Evolutionary conservation across 805 yeast species (phyloP).

Genomic region (Hanseniaspora hatyaiensis): DNA sequence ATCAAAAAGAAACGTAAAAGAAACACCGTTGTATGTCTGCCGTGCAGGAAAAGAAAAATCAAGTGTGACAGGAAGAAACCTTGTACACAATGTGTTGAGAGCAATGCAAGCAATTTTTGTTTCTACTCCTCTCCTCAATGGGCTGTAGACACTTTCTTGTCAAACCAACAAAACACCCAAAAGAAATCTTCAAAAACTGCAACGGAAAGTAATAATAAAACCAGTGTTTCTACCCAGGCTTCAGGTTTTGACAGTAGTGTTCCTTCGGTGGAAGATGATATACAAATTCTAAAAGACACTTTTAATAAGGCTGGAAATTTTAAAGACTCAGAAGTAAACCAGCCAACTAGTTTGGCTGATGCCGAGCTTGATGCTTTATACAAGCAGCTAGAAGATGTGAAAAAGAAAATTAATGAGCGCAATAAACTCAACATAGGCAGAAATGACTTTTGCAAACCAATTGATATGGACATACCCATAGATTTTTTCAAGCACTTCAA

Average conservation of each 20-base stretch:
- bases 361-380: not conserved
- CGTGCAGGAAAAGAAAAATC: slow-evolving; percentile 17
- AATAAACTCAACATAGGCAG: not conserved
- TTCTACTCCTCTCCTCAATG: slow-evolving; percentile 17
- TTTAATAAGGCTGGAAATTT: not conserved
- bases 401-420: not conserved
- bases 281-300: not conserved
- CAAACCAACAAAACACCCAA: not conserved
- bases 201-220: not conserved
- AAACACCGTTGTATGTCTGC: slow-evolving; percentile 16
- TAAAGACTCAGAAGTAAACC: not conserved
- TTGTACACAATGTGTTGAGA: slow-evolving; percentile 11
- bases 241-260: not conserved
- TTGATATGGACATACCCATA: not conserved
- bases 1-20: slow-evolving; percentile 15
- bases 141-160: slow-evolving; percentile 15
- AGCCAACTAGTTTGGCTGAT: not conserved
- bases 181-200: not conserved
- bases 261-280: not conserved
- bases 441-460: not conserved
- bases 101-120: slow-evolving; percentile 16
- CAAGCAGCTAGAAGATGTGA: not conserved
- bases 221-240: not conserved
- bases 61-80: slow-evolving; percentile 17
- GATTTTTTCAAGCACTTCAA: slow-evolving; percentile 8